These are phyloP conservation scores for Suhomyces sp. DNA, from an alignment of 805 yeast genomes.

Conservation along the genomic window DNA sequence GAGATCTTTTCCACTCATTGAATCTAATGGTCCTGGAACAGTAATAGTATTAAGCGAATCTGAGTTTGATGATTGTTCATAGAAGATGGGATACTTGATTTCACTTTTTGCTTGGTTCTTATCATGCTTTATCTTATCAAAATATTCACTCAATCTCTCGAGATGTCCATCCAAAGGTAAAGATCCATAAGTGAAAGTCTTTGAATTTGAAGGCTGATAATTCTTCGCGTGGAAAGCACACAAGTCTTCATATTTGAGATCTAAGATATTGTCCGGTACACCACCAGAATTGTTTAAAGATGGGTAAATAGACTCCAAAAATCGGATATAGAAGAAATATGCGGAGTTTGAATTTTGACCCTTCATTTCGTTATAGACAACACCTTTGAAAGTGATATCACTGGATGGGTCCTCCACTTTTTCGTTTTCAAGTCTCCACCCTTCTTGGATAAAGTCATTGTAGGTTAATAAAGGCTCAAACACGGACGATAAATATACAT, in stretches of 20 bases:
- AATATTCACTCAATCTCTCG: conserved; percentile 51
- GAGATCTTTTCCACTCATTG: conserved; percentile 51
- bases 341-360: conserved; percentile 91
- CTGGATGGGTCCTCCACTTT: conserved; percentile 54
- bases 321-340: conserved; percentile 80
- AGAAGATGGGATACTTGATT: conserved; percentile 48
- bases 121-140: conserved; percentile 50
- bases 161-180: conserved; percentile 64
- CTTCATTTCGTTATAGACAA: conserved; percentile 97
- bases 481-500: conserved; percentile 85
- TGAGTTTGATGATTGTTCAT: conserved; percentile 21
- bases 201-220: conserved; percentile 90
- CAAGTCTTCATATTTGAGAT: conserved; percentile 70
- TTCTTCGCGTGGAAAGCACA: conserved; percentile 69
- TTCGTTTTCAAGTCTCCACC: conserved; percentile 91
- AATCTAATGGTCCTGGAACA: conserved; percentile 74
- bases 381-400: conserved; percentile 83
- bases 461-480: conserved; percentile 74
- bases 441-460: conserved; percentile 91
- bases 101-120: conserved; percentile 26
- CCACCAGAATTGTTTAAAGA: conserved; percentile 91
- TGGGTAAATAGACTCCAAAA: conserved; percentile 81
- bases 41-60: conserved; percentile 22
- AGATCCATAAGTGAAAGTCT: conserved; percentile 84
- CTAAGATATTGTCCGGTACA: conserved; percentile 79